Percentiles rank a stretch among this genome's conserved stretches.
These are phyloP conservation scores for Trametes sanguinea DNA, from an alignment of 768 basidiomycete genomes.

Conservation along the genomic window DNA sequence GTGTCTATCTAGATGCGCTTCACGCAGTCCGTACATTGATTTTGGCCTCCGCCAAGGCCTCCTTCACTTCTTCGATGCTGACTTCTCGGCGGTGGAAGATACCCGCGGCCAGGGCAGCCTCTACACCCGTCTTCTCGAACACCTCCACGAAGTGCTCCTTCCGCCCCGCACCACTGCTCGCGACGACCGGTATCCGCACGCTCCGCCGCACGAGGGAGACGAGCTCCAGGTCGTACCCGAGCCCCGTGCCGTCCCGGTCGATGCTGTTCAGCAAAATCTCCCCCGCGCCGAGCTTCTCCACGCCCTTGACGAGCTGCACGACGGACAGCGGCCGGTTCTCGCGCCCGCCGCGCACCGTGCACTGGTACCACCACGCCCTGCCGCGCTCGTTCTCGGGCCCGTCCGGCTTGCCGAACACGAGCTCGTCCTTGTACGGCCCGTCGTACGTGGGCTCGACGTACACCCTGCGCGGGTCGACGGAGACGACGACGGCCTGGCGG, in stretches of 20 bases:
- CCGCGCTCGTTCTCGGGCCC: conserved; percentile 58
- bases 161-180: conserved; percentile 90
- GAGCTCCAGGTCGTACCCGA: conserved; percentile 88
- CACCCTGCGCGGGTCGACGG: conserved; percentile 87
- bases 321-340: conserved; percentile 82
- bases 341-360: conserved; percentile 93
- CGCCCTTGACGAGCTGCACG: conserved; percentile 87
- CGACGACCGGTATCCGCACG: conserved; percentile 91
- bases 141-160: conserved; percentile 85
- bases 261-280: conserved; percentile 96
- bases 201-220: conserved; percentile 70
- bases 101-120: conserved; percentile 94
- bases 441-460: conserved; percentile 74
- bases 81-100: conserved; percentile 96
- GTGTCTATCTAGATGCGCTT: background rate
- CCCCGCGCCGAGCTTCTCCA: conserved; percentile 89
- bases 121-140: conserved; percentile 76
- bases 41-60: conserved; percentile 44
- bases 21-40: conserved; percentile 49
- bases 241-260: conserved; percentile 84
- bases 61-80: conserved; percentile 78
- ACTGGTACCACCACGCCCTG: conserved; percentile 98
- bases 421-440: conserved; percentile 67
- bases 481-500: conserved; percentile 96
- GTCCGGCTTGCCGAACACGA: conserved; percentile 49